A percentile compares a stretch with the other conserved stretches of the same genome.
These are phyloP conservation scores for Epichloe festucae DNA, from an alignment of 2,329 filamentous ascomycete genomes.

Conservation along the genomic window DNA sequence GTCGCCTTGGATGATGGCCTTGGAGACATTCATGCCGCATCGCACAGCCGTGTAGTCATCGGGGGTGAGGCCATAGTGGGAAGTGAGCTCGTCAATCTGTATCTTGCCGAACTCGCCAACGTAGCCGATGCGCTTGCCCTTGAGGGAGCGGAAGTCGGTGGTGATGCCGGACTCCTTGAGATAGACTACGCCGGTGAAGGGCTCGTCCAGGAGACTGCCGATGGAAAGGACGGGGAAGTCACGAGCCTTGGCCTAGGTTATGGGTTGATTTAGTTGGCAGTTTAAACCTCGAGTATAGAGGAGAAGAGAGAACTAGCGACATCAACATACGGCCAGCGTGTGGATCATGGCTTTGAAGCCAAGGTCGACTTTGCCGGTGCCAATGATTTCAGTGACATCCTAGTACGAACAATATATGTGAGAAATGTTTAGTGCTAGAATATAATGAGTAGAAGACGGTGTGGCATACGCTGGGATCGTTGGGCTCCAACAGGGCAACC, in stretches of 20 bases:
- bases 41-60: conserved; percentile 63
- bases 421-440: neutral
- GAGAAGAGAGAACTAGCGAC: neutral
- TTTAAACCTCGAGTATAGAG: too few species aligned
- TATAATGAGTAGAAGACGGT: neutral
- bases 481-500: conserved; percentile 65
- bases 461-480: conserved; percentile 53
- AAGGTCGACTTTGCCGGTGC: conserved; percentile 61
- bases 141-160: conserved; percentile 59
- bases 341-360: conserved; percentile 81
- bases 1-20: conserved; percentile 58
- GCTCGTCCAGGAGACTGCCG: conserved; percentile 64
- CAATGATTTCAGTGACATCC: conserved; percentile 75
- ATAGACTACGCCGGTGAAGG: conserved; percentile 69
- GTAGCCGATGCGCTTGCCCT: conserved; percentile 66
- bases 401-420: conserved; percentile 12
- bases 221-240: conserved; percentile 61
- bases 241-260: conserved; percentile 53
- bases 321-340: conserved; percentile 48
- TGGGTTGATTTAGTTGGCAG: too few species aligned
- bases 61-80: conserved; percentile 62
- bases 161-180: conserved; percentile 64
- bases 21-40: conserved; percentile 71
- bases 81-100: conserved; percentile 70
- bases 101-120: conserved; percentile 76